Conservation (phyloP, 106 monocot species). For the Dendrobium huoshanense region DNA sequence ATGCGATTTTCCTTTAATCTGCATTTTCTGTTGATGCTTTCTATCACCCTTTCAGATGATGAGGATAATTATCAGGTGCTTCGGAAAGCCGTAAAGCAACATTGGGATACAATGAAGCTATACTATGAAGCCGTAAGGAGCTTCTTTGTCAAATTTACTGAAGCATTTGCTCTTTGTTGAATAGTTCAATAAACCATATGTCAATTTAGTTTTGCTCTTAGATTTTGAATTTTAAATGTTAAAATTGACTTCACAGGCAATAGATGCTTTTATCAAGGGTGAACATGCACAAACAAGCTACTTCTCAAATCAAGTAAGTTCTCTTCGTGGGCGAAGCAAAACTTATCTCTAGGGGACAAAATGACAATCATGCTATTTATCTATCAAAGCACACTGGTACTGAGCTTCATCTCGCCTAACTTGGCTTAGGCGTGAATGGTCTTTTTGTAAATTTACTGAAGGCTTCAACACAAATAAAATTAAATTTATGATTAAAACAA, state of each 20-base stretch:
- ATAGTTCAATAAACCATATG: not conserved
- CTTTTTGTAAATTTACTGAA: not conserved
- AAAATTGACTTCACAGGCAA: slow-evolving; percentile 35
- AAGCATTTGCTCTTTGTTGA: not conserved
- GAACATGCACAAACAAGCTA: slow-evolving; percentile 33
- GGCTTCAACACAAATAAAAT: not conserved
- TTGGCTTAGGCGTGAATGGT: not conserved
- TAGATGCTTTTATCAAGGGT: slow-evolving; percentile 58
- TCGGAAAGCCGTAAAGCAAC: slow-evolving; percentile 53
- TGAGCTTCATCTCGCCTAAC: not conserved
- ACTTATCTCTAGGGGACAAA: not conserved
- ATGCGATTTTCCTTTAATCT: not conserved
- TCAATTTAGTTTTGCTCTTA: not conserved
- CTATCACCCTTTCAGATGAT: slow-evolving; percentile 25
- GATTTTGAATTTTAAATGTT: slow-evolving; percentile 7
- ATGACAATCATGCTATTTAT: too few species aligned
- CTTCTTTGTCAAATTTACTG: not conserved
- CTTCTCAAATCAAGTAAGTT: slow-evolving; percentile 59
- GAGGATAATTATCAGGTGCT: slow-evolving; percentile 47
- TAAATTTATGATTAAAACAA: not conserved
- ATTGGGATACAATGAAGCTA: slow-evolving; percentile 75
- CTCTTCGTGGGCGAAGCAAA: slow-evolving; percentile 3
- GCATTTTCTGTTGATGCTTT: slow-evolving; percentile 1
- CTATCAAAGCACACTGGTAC: not conserved
- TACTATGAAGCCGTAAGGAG: slow-evolving; percentile 73